Conservation (phyloP, 345 rosid species). For the Eutrema yunnanense region DNA sequence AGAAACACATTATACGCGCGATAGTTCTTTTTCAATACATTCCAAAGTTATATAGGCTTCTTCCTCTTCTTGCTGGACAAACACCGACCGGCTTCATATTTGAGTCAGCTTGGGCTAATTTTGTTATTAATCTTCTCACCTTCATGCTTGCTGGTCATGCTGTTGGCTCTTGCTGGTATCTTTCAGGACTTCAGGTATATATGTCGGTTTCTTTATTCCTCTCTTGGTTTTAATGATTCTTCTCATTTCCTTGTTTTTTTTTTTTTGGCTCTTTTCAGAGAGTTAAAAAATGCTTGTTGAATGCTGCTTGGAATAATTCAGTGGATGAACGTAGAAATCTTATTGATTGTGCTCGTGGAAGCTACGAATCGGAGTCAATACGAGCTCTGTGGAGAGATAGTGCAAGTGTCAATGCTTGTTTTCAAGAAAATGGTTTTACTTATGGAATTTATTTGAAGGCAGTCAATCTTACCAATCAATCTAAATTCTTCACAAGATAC, state of each 20-base stretch:
- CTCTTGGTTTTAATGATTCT: not conserved
- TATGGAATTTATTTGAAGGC: constrained; percentile 57
- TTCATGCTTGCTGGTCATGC: constrained; percentile 69
- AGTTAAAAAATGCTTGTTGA: constrained; percentile 64
- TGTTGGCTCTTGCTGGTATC: constrained; percentile 90
- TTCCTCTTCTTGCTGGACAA: constrained; percentile 70
- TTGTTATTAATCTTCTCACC: constrained; percentile 73
- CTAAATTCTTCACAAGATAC: constrained; percentile 47
- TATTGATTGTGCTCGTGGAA: constrained; percentile 63
- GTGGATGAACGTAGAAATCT: constrained; percentile 21
- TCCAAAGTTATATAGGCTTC: constrained; percentile 66
- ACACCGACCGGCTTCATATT: constrained; percentile 69
- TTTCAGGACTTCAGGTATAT: constrained; percentile 71
- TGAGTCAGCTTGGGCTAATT: constrained; percentile 88
- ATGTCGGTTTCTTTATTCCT: not conserved
- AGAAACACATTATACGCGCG: constrained; percentile 54
- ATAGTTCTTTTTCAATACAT: constrained; percentile 65
- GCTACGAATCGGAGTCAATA: accelerated
- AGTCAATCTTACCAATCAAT: constrained; percentile 47
- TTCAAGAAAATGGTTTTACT: constrained; percentile 28
- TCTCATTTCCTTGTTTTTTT: not conserved
- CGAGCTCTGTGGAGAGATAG: constrained; percentile 25
- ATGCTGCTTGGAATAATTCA: not conserved
- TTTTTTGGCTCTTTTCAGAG: constrained; percentile 42
- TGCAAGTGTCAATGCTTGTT: constrained; percentile 45